Conservation (phyloP, 129 eudicot species). For the Escallonia herrerae region DNA sequence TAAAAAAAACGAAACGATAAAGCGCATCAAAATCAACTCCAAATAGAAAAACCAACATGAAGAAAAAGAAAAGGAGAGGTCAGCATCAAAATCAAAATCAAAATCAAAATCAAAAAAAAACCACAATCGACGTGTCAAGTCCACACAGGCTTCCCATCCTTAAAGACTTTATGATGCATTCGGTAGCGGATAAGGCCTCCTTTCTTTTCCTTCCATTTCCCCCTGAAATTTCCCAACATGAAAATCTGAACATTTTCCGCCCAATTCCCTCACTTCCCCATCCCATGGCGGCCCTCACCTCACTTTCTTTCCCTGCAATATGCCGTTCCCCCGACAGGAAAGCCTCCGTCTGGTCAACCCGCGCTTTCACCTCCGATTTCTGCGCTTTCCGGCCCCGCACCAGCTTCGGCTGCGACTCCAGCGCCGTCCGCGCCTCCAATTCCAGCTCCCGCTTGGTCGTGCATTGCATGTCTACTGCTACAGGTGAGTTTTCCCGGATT, state of each 20-base stretch:
- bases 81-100: too few relatives aligned
- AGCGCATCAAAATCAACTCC: too few relatives aligned
- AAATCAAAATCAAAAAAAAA: neutral
- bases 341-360: conserved; percentile 23
- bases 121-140: conserved; percentile 13
- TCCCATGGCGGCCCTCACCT: conserved; percentile 65
- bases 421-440: conserved; percentile 24
- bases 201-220: conserved; percentile 8
- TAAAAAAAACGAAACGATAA: too few relatives aligned
- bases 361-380: conserved; percentile 18
- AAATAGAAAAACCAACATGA: neutral
- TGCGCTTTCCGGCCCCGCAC: conserved; percentile 39
- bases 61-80: neutral
- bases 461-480: conserved; percentile 70
- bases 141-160: conserved; percentile 24
- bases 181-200: conserved; percentile 34
- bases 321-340: conserved; percentile 48
- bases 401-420: conserved; percentile 19
- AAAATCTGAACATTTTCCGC: neutral
- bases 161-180: conserved; percentile 7
- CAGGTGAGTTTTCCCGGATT: conserved; percentile 33
- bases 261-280: conserved; percentile 3
- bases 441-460: conserved; percentile 38
- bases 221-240: neutral
- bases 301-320: conserved; percentile 40